Evolutionary conservation across 768 basidiomycete species (phyloP).

Genomic region (Mycena galericulata): DNA sequence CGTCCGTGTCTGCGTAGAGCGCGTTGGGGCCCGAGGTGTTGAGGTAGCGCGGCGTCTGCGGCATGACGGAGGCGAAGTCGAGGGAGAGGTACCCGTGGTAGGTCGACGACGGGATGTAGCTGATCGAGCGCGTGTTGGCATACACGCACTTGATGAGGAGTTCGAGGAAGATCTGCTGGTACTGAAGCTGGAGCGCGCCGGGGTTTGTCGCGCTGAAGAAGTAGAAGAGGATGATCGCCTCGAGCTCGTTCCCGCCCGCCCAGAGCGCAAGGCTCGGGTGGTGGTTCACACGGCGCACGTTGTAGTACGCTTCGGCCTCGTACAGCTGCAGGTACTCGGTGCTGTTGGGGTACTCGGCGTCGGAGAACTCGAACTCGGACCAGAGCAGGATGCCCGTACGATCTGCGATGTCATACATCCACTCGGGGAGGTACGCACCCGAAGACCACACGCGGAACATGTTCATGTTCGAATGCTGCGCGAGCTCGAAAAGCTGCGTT

Average conservation of each 20-base stretch:
- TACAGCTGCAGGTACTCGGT: conserved; percentile 13
- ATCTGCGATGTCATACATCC: conserved; percentile 28
- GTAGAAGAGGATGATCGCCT: conserved; percentile 22
- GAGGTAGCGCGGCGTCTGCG: conserved; percentile 24
- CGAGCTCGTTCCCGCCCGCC: conserved; percentile 31
- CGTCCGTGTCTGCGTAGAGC: conserved; percentile 24
- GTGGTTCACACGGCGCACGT: conserved; percentile 21
- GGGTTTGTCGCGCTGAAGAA: conserved; percentile 19
- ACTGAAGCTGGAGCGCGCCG: conserved; percentile 12
- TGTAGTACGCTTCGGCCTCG: conserved; percentile 30
- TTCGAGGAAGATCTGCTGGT: conserved; percentile 25
- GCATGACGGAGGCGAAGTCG: conserved; percentile 15
- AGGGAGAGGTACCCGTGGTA: conserved; percentile 23
- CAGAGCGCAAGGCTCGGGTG: conserved; percentile 24
- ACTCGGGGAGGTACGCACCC: conserved; percentile 26
- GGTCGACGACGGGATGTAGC: conserved; percentile 27
- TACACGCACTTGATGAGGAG: conserved; percentile 21
- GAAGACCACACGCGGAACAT: conserved; percentile 27
- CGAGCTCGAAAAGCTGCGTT: conserved; percentile 25
- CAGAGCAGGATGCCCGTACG: conserved; percentile 22
- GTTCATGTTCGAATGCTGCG: conserved; percentile 20
- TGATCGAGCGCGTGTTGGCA: conserved; percentile 20
- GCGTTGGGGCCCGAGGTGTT: conserved; percentile 18
- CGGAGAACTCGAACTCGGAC: conserved; percentile 20
- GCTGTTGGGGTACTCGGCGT: conserved; percentile 26